Evolutionary conservation across 1,284 basidiomycete genomes (phyloP).

Genomic region (Meripilus lineatus): DNA sequence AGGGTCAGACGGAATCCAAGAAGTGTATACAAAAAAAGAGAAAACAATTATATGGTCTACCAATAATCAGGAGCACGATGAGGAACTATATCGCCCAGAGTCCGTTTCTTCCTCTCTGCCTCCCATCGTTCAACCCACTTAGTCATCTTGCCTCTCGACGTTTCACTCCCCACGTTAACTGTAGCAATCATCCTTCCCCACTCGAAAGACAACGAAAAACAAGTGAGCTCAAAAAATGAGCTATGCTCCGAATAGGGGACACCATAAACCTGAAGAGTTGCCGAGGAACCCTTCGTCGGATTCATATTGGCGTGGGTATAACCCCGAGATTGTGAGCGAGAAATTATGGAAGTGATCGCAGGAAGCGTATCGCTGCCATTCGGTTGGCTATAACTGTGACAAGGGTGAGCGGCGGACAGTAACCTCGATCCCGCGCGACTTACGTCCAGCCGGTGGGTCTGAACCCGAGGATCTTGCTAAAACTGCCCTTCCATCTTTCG

Average conservation of each 20-base stretch:
- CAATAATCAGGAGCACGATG: constrained; percentile 66
- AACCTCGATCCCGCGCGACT: constrained; percentile 23
- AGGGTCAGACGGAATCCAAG: neutral
- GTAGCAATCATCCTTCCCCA: constrained; percentile 92
- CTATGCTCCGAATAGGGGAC: constrained; percentile 97
- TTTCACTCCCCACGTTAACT: constrained; percentile 86
- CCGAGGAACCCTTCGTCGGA: constrained; percentile 68
- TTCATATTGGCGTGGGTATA: constrained; percentile 70
- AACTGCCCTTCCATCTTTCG: constrained; percentile 69
- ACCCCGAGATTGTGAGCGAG: constrained; percentile 55
- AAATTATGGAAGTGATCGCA: constrained; percentile 62
- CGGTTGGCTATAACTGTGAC: constrained; percentile 65
- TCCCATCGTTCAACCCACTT: constrained; percentile 88
- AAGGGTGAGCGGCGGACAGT: neutral
- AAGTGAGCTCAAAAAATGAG: constrained; percentile 91
- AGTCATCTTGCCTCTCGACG: constrained; percentile 77
- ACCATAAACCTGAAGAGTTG: constrained; percentile 71
- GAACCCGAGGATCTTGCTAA: constrained; percentile 76
- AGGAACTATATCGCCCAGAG: constrained; percentile 48
- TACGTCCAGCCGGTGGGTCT: constrained; percentile 95
- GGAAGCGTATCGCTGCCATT: constrained; percentile 61
- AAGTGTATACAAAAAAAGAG: neutral
- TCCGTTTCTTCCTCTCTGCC: constrained; percentile 63
- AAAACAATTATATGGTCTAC: constrained; percentile 36
- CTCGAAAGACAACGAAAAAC: constrained; percentile 82